A percentile compares a stretch with the other conserved stretches of the same genome.
Evolutionary conservation across 2,329 filamentous ascomycete genomes (phyloP).

Genomic region (Calonectria hawksworthii): DNA sequence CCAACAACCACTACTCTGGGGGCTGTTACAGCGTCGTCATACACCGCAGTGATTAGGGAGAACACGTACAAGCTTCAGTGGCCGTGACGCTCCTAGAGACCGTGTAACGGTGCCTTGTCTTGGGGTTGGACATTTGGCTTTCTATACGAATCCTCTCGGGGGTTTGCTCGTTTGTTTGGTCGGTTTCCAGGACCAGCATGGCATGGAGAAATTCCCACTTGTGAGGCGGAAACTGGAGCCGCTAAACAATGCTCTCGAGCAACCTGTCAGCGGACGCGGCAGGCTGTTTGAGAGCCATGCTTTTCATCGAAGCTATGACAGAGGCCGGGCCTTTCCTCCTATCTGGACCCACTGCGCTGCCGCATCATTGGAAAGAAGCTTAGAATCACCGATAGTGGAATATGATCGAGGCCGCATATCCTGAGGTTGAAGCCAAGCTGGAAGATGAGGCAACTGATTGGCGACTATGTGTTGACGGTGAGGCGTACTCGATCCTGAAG

Average conservation of each 20-base stretch:
- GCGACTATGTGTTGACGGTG: neutral
- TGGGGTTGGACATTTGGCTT: neutral
- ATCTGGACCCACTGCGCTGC: conserved; percentile 20
- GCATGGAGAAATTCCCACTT: neutral
- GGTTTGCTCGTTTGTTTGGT: neutral
- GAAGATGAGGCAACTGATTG: conserved; percentile 10
- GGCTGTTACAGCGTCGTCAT: conserved; percentile 4
- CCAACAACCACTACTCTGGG: conserved; percentile 13
- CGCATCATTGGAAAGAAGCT: conserved; percentile 27
- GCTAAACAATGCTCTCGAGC: neutral
- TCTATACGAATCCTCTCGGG: neutral
- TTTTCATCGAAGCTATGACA: conserved; percentile 32
- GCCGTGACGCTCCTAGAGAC: neutral
- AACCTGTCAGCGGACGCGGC: neutral
- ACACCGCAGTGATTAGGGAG: conserved; percentile 2
- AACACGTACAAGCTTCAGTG: conserved; percentile 1
- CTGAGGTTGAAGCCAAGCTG: neutral
- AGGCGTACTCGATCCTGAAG: neutral
- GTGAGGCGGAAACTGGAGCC: neutral
- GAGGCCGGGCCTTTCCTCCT: conserved; percentile 11
- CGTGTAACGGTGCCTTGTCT: conserved; percentile 11
- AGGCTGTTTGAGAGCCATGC: conserved; percentile 28
- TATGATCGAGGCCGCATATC: conserved; percentile 13
- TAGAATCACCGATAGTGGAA: conserved; percentile 11
- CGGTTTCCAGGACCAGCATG: neutral